A percentile compares a stretch with the other conserved stretches of the same genome.
Conservation (phyloP, 1,284 basidiomycete genomes). For the Apiotrichum veenhuisii region DNA sequence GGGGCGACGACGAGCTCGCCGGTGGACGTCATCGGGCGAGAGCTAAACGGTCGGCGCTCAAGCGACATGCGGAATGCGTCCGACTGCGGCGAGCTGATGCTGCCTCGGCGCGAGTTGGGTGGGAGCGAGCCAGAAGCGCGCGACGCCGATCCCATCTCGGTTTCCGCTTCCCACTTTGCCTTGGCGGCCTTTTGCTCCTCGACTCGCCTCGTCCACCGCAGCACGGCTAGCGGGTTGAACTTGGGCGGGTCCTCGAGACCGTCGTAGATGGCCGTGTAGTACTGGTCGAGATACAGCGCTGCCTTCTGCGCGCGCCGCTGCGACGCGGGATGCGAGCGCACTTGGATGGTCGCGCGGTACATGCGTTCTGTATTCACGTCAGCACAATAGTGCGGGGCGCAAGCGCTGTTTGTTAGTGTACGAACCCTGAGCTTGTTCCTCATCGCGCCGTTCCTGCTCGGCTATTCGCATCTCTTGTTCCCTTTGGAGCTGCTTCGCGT, state of each 20-base stretch:
- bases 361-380: conserved; percentile 32
- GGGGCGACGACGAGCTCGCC: conserved; percentile 7
- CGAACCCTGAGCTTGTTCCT: conserved; percentile 42
- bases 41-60: neutral
- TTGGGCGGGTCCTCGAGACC: conserved; percentile 39
- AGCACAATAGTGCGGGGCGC: no score
- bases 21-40: neutral
- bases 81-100: conserved; percentile 11
- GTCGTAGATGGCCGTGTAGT: conserved; percentile 42
- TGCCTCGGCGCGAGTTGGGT: conserved; percentile 8
- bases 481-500: conserved; percentile 12
- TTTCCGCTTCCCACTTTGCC: conserved; percentile 30
- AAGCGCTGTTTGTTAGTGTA: no score
- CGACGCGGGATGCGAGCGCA: conserved; percentile 42
- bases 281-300: conserved; percentile 41
- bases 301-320: conserved; percentile 36
- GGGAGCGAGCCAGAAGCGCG: neutral
- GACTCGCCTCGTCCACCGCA: conserved; percentile 34
- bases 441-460: conserved; percentile 38
- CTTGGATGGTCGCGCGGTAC: conserved; percentile 36
- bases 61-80: conserved; percentile 1
- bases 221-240: conserved; percentile 39
- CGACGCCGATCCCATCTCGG: conserved; percentile 8
- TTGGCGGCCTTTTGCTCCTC: conserved; percentile 33
- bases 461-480: conserved; percentile 27